Evolutionary conservation across 2,329 filamentous ascomycete genomes (phyloP), one percentile per base, ranked within the genome.

Genomic region (Botrytis galanthina): DNA sequence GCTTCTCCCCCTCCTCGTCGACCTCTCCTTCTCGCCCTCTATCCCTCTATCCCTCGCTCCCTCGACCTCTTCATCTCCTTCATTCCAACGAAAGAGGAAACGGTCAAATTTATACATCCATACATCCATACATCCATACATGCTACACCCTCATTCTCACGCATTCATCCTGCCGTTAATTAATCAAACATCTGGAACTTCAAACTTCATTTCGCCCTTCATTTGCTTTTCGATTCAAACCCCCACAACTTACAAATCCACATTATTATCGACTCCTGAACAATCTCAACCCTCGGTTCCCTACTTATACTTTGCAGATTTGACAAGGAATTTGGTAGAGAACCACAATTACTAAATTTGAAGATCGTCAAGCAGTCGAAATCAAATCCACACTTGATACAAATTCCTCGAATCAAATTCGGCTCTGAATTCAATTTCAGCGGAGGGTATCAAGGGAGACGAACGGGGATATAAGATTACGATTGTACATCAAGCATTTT

Each of bases 351-450:
- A 32, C 67, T 44, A 59, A 70, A 70, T 59, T 70, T 32, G 67
- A 60, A 70, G 67, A 70, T 70, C 67, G 18, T 60, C 67, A 44
- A 60, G 37, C 29, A 44, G 37, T 70, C 54, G 26, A 46, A 71
- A 62, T 71, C 69, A 42, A 61, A 71, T 39, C 69, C 54, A 71
- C 54, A n/a, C n/a, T 18, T 42, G 61, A 63, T 16, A 63, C 39
- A 62, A n/a, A 63, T 39, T 39, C 69, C 51, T 71, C 69, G 57
- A 71, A 71, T 71, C 69, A 71, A 37, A 62, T 71, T 51, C 42
- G 26, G 35, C 18, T 60, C 6, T 42, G 37, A 26, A 39, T 60
- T 60, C 22, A 70, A 44, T 57, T 59, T 42, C 14, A 32, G 39
- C 35, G 22, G 62, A 39, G 48, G 29, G n/a, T 71, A 39, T 51